Base-by-base conservation (phyloP, 1,139 yeast genomes). In the Suhomyces bribrorum region DNA sequence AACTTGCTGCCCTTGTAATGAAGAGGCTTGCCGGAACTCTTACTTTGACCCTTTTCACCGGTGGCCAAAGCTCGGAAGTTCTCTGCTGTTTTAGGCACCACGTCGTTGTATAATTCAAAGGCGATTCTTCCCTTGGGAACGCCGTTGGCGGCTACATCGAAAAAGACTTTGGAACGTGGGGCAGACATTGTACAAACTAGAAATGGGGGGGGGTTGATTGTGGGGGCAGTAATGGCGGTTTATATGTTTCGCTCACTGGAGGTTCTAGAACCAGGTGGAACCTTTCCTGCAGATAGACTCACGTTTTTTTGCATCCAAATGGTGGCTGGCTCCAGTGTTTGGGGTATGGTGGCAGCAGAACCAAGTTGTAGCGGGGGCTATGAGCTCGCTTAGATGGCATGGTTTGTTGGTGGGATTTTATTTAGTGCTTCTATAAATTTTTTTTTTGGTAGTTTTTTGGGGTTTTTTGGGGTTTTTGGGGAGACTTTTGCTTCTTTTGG, bases 61-160 rank as follows among this genome's bases (percentile, higher is more conserved):
- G 96, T 85, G 63, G 95, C 85, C 41, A 94, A 71, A 3, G 92
- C 88, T 47, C 90, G 77, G 73, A 94, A 92, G 67, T 92, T 92
- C 54, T 88, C 97, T 5, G 94, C 86, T 0, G 98, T 92, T 61
- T 82, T 86, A 37, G 98, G 98, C 5, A 87, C 96, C 11, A 84
- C 74, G 50, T 86, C 96, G 48, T 74, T 69, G 70, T 73, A 89
- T 48, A 89, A 69, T 56, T 86, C 87, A 57, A 88, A 84, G 5
- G 81, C 83, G 26, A 85, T 74, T 52, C 94, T 77, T 26, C 96
- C 96, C 46, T 77, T 73, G 5, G 79, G 68, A 40, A 67, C 73
- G 26, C 75, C 83, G 37, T 83, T 86, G 49, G 85, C 80, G 7
- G 89, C 62, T 44, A 88, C 71, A 54, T 88, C 96, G 52, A 89